These are phyloP conservation scores for Artemisia tridentata DNA, from an alignment of 129 eudicot species.

Conservation along the genomic window DNA sequence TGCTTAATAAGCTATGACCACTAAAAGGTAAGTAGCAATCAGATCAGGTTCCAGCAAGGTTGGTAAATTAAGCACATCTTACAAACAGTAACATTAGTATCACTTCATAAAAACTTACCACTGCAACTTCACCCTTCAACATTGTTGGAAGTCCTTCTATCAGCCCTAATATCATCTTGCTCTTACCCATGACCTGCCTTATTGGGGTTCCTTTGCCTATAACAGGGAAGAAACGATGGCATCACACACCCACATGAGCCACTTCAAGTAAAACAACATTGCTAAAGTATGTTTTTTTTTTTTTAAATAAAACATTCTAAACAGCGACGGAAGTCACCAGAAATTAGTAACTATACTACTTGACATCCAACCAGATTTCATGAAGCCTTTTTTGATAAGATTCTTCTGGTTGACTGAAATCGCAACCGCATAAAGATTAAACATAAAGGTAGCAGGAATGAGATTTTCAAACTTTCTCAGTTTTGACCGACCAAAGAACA, in stretches of 20 bases:
- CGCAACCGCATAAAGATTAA: no score
- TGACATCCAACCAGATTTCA: no score
- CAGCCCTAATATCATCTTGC: slow-evolving; percentile 91
- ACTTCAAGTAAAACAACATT: no score
- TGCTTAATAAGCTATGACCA: slow-evolving; percentile 10
- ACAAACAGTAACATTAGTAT: background rate
- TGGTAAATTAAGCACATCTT: slow-evolving; percentile 7
- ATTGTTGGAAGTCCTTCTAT: slow-evolving; percentile 95
- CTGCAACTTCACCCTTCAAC: slow-evolving; percentile 92
- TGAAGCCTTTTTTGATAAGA: no score
- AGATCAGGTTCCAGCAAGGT: background rate
- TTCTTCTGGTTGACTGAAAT: no score
- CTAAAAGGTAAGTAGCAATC: background rate
- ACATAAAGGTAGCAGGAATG: background rate
- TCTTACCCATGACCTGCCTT: slow-evolving; percentile 89
- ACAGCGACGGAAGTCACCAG: no score
- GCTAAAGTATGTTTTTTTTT: no score
- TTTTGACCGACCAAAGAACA: no score
- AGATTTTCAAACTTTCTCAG: background rate
- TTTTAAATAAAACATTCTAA: no score
- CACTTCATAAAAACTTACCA: slow-evolving; percentile 50
- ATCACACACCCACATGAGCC: background rate
- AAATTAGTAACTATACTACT: no score
- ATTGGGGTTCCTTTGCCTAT: slow-evolving; percentile 83
- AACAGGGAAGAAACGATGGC: background rate